Evolutionary conservation across 441 rosid genomes (phyloP).

Genomic region (Arabidopsis lyrata): DNA sequence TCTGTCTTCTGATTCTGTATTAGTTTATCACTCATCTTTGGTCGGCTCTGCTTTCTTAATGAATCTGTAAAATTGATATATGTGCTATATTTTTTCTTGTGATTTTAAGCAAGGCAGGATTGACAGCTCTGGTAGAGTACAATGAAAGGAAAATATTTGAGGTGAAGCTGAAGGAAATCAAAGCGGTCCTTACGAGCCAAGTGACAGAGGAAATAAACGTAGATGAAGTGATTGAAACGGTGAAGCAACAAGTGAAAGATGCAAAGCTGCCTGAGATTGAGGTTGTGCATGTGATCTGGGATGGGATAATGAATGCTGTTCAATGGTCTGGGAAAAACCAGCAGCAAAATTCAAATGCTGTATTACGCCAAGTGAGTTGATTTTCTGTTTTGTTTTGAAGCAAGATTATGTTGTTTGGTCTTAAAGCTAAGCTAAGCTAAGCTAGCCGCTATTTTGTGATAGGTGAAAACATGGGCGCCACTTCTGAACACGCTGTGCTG

Average conservation of each 20-base stretch:
- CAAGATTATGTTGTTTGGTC: constrained; percentile 2
- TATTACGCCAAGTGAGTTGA: constrained; percentile 76
- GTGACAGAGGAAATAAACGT: constrained; percentile 79
- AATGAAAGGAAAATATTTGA: constrained; percentile 92
- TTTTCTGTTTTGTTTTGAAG: background rate
- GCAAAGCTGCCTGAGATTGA: constrained; percentile 85
- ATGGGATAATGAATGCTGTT: constrained; percentile 95
- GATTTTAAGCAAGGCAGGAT: constrained; percentile 79
- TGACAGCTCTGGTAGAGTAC: constrained; percentile 86
- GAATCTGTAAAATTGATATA: background rate
- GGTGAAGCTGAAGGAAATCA: constrained; percentile 89
- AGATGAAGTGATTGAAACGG: constrained; percentile 83
- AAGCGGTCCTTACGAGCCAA: constrained; percentile 77
- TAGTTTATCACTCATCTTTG: background rate
- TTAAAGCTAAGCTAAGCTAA: constrained; percentile 1
- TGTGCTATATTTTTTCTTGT: constrained; percentile 2
- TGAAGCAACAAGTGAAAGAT: constrained; percentile 84
- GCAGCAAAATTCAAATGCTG: constrained; percentile 95
- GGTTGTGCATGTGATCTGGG: constrained; percentile 88
- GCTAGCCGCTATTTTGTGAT: background rate
- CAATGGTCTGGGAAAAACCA: constrained; percentile 99
- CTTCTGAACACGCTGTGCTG: constrained; percentile 81
- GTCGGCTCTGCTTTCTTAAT: constrained; percentile 7
- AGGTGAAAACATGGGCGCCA: constrained; percentile 93
- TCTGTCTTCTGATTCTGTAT: background rate